Evolutionary conservation across 1,139 yeast species (phyloP).

Genomic region (Fermentozyma sake): DNA sequence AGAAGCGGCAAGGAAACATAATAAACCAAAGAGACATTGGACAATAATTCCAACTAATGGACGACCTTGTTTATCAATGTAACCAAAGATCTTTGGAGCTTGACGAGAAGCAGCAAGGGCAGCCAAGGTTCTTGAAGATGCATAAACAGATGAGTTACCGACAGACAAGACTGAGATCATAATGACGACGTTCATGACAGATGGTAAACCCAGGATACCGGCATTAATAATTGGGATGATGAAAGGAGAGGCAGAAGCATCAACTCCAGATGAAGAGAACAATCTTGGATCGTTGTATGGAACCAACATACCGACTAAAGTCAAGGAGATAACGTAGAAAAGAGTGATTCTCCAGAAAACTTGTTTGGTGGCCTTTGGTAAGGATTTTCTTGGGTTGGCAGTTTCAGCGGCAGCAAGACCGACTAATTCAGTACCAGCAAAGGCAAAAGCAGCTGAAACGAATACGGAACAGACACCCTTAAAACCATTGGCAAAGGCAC

Average conservation of each 20-base stretch:
- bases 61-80: constrained; percentile 71
- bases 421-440: constrained; percentile 45
- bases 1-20: constrained; percentile 37
- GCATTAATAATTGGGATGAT: constrained; percentile 43
- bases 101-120: constrained; percentile 79
- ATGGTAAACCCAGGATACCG: constrained; percentile 21
- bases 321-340: constrained; percentile 57
- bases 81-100: constrained; percentile 71
- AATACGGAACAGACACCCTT: constrained; percentile 41
- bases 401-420: constrained; percentile 46
- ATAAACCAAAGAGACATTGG: constrained; percentile 42
- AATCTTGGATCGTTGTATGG: constrained; percentile 55
- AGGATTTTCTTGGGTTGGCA: constrained; percentile 48
- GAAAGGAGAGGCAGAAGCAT: constrained; percentile 66
- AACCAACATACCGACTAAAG: constrained; percentile 62
- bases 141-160: constrained; percentile 50
- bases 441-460: constrained; percentile 39
- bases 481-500: constrained; percentile 37
- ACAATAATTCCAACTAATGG: constrained; percentile 64
- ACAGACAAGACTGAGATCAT: constrained; percentile 22
- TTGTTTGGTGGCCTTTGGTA: constrained; percentile 68
- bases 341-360: constrained; percentile 68
- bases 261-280: constrained; percentile 45
- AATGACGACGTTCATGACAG: constrained; percentile 23
- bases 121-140: constrained; percentile 75